Percentiles rank a stretch among this genome's conserved stretches.
Evolutionary conservation across 306 rosid species (phyloP).

Genomic region (Castanea crenata): DNA sequence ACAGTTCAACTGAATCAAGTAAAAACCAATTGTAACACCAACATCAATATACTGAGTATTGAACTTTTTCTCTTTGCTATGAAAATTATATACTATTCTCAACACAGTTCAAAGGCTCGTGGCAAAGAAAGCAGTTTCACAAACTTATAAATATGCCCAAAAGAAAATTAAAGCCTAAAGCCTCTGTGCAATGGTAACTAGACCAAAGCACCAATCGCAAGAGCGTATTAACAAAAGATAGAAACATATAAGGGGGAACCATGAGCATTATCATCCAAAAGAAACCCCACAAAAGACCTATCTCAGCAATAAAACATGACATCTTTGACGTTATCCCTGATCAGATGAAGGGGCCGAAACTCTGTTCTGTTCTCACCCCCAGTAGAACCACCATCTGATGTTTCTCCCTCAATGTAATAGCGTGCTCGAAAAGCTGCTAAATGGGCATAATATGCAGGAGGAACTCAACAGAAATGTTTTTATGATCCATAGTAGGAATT

Average conservation of each 20-base stretch:
- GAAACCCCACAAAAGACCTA: background rate
- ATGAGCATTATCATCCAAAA: background rate
- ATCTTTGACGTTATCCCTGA: slow-evolving; percentile 23
- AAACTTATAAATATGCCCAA: too few species aligned
- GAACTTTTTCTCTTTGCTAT: too few species aligned
- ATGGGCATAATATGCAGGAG: slow-evolving; percentile 51
- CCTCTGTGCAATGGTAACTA: too few species aligned
- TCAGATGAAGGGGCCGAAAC: background rate
- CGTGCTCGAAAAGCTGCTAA: slow-evolving; percentile 44
- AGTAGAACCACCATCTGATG: slow-evolving; percentile 25
- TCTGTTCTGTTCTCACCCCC: background rate
- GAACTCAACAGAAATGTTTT: slow-evolving; percentile 22
- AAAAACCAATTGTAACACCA: too few species aligned
- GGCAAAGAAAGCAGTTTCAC: too few species aligned
- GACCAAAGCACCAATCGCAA: too few species aligned
- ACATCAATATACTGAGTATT: too few species aligned
- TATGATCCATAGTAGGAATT: too few species aligned
- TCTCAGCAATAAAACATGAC: slow-evolving; percentile 41
- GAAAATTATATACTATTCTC: too few species aligned
- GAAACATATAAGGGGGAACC: background rate
- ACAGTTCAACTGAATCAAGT: too few species aligned
- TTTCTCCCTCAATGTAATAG: slow-evolving; percentile 31
- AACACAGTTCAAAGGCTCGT: too few species aligned
- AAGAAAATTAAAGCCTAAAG: too few species aligned
- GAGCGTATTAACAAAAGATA: background rate